Percentiles rank a stretch among this genome's conserved stretches.
phyloP scores from a whole-genome alignment of 345 rosid genomes.

The Pugionium cornutum region DNA sequence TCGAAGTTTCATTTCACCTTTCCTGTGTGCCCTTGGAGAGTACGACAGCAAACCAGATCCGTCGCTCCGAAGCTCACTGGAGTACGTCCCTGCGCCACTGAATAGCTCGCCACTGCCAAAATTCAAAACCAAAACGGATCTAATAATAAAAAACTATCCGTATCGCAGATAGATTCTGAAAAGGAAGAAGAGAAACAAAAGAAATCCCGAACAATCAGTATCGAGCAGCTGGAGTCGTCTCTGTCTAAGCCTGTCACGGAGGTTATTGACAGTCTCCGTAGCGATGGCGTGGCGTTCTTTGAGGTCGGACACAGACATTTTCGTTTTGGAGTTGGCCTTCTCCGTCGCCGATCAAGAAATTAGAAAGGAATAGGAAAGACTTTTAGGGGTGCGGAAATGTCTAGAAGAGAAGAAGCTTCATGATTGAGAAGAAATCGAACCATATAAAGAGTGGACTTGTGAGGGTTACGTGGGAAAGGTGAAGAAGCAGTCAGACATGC shows the following conservation, averaged over 20 bases:
- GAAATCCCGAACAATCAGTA: conserved; percentile 42
- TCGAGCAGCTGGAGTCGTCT: conserved; percentile 79
- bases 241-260: conserved; percentile 75
- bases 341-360: conserved; percentile 25
- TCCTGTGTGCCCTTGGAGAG: conserved; percentile 95
- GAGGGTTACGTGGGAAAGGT: conserved; percentile 35
- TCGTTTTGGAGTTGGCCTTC: conserved; percentile 11
- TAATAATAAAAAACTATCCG: background rate
- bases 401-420: conserved; percentile 30
- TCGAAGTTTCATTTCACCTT: conserved; percentile 47
- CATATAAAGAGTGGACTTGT: conserved; percentile 19
- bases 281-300: conserved; percentile 82
- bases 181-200: background rate
- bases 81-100: conserved; percentile 61
- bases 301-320: conserved; percentile 85
- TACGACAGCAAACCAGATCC: conserved; percentile 96
- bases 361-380: background rate
- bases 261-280: conserved; percentile 61
- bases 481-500: conserved; percentile 26
- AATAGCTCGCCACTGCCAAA: conserved; percentile 67
- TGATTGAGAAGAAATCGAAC: conserved; percentile 27
- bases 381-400: background rate
- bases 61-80: conserved; percentile 78
- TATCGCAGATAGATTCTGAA: background rate
- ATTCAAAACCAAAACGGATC: conserved; percentile 36